Conservation (phyloP, 2,329 filamentous ascomycete genomes). For the Amylocarpus encephaloides region DNA sequence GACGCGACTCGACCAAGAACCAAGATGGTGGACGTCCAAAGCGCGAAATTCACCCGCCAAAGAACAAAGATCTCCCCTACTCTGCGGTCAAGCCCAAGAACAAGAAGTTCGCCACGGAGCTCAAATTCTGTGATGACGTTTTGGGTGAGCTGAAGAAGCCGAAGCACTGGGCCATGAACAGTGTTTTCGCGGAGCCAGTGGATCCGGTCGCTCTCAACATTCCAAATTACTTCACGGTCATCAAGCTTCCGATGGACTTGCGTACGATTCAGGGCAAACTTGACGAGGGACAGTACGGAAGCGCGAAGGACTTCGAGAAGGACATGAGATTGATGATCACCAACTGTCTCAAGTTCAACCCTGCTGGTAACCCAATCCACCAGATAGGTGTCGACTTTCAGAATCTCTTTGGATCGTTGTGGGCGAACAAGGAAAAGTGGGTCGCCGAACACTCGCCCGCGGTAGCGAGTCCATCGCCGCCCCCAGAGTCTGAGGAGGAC, state of each 20-base stretch:
- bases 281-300: constrained; percentile 70
- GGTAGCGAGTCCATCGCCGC: constrained; percentile 56
- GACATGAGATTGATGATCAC: constrained; percentile 78
- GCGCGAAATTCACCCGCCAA: constrained; percentile 86
- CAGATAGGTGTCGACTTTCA: constrained; percentile 66
- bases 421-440: constrained; percentile 75
- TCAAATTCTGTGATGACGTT: constrained; percentile 83
- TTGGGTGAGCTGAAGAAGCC: constrained; percentile 70
- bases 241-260: constrained; percentile 97
- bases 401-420: constrained; percentile 66
- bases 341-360: constrained; percentile 92
- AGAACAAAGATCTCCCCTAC: constrained; percentile 87
- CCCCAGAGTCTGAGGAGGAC: constrained; percentile 66
- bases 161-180: constrained; percentile 62
- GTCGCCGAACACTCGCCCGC: constrained; percentile 66
- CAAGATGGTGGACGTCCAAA: constrained; percentile 81
- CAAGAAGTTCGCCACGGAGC: constrained; percentile 81
- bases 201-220: constrained; percentile 93
- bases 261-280: constrained; percentile 75
- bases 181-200: constrained; percentile 75
- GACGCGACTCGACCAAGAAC: constrained; percentile 73
- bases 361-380: constrained; percentile 68
- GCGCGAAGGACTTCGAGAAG: constrained; percentile 75
- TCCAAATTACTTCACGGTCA: constrained; percentile 83
- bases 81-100: constrained; percentile 72